A percentile compares a stretch with the other conserved stretches of the same genome.
phyloP scores from a whole-genome alignment of 176 grass and related monocot species.

The Oryza meyeriana region DNA sequence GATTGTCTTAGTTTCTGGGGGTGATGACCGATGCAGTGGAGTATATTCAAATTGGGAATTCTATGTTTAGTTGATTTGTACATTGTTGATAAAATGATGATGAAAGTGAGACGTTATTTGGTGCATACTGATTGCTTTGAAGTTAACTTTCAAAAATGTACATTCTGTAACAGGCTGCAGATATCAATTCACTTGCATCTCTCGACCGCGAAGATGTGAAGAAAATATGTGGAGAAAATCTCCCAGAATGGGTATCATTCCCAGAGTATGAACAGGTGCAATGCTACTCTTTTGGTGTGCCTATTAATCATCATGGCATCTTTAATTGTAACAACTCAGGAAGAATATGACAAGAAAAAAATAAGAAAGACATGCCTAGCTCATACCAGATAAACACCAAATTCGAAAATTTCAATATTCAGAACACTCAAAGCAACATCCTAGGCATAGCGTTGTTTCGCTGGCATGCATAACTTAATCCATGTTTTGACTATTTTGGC shows the following conservation, averaged over 20 bases:
- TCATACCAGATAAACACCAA: neutral
- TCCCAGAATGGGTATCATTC: conserved; percentile 92
- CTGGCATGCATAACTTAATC: neutral
- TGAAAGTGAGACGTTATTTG: neutral
- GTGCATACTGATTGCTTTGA: neutral
- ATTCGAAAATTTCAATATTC: neutral
- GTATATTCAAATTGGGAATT: neutral
- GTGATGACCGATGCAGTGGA: neutral
- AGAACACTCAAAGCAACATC: neutral
- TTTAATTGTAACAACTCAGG: neutral
- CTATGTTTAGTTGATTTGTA: neutral
- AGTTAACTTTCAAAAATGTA: neutral
- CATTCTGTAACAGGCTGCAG: conserved; percentile 53
- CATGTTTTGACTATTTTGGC: neutral
- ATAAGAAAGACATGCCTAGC: neutral
- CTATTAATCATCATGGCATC: neutral
- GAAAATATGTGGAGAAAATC: conserved; percentile 93
- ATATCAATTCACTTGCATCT: conserved; percentile 67
- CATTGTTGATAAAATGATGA: neutral
- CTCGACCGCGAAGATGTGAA: conserved; percentile 77
- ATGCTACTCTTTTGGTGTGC: conserved; percentile 3
- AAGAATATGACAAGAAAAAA: neutral
- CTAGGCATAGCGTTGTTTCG: neutral
- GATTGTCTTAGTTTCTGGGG: neutral
- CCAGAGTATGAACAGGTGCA: conserved; percentile 85